Conservation (phyloP, 306 rosid species). For the Dalbergia oliveri region DNA sequence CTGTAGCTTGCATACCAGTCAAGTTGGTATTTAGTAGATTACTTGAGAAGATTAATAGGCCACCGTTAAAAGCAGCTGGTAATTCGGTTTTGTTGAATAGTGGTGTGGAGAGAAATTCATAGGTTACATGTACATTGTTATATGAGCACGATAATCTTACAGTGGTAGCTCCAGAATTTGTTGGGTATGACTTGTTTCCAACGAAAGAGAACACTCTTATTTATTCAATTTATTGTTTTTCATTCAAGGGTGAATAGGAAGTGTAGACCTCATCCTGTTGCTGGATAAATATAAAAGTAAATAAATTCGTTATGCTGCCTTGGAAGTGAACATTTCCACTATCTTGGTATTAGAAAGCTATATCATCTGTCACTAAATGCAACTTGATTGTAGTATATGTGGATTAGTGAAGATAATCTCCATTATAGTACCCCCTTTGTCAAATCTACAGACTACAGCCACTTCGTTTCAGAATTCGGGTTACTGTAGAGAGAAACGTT, state of each 20-base stretch:
- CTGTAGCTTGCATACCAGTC: conserved; percentile 99
- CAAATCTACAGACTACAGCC: background rate
- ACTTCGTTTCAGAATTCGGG: background rate
- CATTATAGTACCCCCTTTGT: background rate
- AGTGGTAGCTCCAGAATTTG: conserved; percentile 51
- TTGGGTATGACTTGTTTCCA: conserved; percentile 52
- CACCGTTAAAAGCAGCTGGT: conserved; percentile 75
- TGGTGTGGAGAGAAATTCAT: conserved; percentile 68
- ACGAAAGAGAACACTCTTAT: conserved; percentile 38
- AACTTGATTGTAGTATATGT: background rate
- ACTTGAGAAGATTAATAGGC: conserved; percentile 99
- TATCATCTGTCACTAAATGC: conserved; percentile 7
- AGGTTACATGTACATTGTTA: conserved; percentile 84
- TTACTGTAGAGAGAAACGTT: too few species aligned
- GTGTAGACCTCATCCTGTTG: conserved; percentile 30
- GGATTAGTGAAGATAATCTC: background rate
- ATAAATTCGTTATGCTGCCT: conserved; percentile 28
- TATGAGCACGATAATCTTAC: conserved; percentile 63
- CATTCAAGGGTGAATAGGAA: conserved; percentile 35
- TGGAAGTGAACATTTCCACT: background rate
- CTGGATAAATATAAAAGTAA: conserved; percentile 25
- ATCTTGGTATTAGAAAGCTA: conserved; percentile 15
- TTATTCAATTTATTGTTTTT: conserved; percentile 44
- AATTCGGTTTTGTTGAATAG: conserved; percentile 68
- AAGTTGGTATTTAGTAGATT: conserved; percentile 94